These are phyloP conservation scores for Gaultheria prostrata DNA, from an alignment of 148 eudicot genomes.

Conservation along the genomic window DNA sequence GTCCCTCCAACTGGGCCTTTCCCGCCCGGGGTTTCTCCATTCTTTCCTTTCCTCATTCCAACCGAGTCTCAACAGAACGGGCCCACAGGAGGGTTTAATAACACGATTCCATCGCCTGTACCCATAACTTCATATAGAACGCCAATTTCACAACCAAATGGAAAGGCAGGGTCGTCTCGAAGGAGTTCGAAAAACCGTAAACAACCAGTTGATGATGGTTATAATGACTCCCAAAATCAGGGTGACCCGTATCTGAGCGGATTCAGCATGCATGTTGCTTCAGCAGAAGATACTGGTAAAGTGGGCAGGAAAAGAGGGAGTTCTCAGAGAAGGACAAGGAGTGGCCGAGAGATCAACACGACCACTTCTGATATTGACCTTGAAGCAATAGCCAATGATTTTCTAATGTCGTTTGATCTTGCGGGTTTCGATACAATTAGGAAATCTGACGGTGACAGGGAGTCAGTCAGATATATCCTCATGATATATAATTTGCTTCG, in stretches of 20 bases:
- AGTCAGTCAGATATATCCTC: constrained; percentile 40
- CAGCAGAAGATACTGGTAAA: constrained; percentile 21
- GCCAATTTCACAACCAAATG: constrained; percentile 36
- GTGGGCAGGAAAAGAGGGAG: constrained; percentile 20
- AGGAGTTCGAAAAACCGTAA: constrained; percentile 28
- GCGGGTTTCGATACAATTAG: constrained; percentile 35
- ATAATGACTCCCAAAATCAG: constrained; percentile 34
- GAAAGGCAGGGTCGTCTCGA: constrained; percentile 37
- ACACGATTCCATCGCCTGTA: constrained; percentile 41
- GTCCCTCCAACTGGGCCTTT: constrained; percentile 52
- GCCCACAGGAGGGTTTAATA: constrained; percentile 16
- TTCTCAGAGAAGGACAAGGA: constrained; percentile 33
- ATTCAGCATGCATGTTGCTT: constrained; percentile 20
- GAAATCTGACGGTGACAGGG: constrained; percentile 57
- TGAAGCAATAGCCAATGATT: constrained; percentile 27
- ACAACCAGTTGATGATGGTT: constrained; percentile 32
- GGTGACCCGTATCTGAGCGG: constrained; percentile 21
- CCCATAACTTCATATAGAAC: constrained; percentile 78
- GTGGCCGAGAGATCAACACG: constrained; percentile 17
- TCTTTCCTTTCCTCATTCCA: constrained; percentile 38
- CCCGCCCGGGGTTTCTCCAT: constrained; percentile 47
- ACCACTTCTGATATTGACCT: constrained; percentile 26
- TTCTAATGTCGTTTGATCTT: constrained; percentile 40
- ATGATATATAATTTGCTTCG: constrained; percentile 64
- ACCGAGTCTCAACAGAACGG: constrained; percentile 19